These are phyloP conservation scores for Collybia nuda DNA, from an alignment of 768 basidiomycete species.

Conservation along the genomic window DNA sequence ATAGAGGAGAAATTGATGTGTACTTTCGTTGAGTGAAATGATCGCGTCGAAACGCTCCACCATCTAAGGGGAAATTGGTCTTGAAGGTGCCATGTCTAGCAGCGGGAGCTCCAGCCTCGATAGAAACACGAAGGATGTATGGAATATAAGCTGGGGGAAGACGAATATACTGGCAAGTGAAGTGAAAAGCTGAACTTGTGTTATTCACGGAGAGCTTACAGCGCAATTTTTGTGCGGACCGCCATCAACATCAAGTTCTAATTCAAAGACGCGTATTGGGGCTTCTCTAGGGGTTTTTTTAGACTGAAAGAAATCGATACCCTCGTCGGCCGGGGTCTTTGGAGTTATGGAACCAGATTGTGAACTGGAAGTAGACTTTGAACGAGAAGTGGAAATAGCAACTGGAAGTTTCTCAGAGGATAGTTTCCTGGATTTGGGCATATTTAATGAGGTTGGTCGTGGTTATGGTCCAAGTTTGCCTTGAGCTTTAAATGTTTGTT, in stretches of 20 bases:
- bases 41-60: constrained; percentile 79
- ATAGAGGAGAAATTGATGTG: background rate
- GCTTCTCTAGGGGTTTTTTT: constrained; percentile 47
- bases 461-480: constrained; percentile 11
- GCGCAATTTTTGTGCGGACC: constrained; percentile 84
- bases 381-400: constrained; percentile 28
- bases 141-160: constrained; percentile 88
- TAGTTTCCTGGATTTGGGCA: constrained; percentile 19
- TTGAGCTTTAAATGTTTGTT: background rate
- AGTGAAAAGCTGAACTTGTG: background rate
- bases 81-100: constrained; percentile 89
- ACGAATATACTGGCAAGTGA: constrained; percentile 76
- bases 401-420: constrained; percentile 14
- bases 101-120: constrained; percentile 91
- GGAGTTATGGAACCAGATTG: constrained; percentile 49
- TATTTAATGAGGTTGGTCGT: constrained; percentile 8
- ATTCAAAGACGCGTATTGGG: constrained; percentile 82
- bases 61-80: constrained; percentile 96
- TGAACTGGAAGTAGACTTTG: constrained; percentile 20
- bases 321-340: constrained; percentile 92
- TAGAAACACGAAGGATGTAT: constrained; percentile 87
- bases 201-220: constrained; percentile 42
- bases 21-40: constrained; percentile 76
- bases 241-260: constrained; percentile 86
- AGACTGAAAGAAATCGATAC: constrained; percentile 82